Percentiles rank a stretch among this genome's conserved stretches.
Evolutionary conservation across 2,329 filamentous ascomycete species (phyloP).

Genomic region (Phoma sp.): DNA sequence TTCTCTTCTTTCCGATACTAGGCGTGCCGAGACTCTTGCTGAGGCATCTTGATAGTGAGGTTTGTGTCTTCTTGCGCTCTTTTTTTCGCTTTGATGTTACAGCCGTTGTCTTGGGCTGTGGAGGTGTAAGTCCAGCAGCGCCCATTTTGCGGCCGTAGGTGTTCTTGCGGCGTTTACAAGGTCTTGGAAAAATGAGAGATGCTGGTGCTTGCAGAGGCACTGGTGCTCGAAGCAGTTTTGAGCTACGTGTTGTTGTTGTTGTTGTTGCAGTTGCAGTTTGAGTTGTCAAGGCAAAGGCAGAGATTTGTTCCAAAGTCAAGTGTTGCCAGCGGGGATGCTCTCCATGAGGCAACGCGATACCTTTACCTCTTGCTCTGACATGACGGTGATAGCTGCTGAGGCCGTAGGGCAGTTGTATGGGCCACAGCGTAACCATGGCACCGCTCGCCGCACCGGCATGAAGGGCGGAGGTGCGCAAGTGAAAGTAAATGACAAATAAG

Average conservation of each 20-base stretch:
- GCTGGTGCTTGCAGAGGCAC: too few relatives aligned
- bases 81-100: background rate
- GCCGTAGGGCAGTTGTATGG: constrained; percentile 19
- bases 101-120: background rate
- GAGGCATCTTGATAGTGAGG: background rate
- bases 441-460: background rate
- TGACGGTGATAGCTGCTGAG: constrained; percentile 8
- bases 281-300: background rate
- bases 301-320: background rate
- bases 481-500: background rate
- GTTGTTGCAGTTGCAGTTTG: background rate
- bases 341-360: background rate
- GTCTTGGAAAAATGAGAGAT: background rate
- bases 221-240: too few relatives aligned
- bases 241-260: background rate
- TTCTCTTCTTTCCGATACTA: background rate
- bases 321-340: background rate
- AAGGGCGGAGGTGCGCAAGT: background rate
- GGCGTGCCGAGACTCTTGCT: background rate
- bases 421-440: constrained; percentile 5
- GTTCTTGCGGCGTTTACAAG: background rate
- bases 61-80: background rate
- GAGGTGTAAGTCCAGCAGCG: background rate
- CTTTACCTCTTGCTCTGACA: background rate
- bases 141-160: background rate